phyloP scores from a whole-genome alignment of 2,329 filamentous ascomycete species.

The Didymellaceae sp. region DNA sequence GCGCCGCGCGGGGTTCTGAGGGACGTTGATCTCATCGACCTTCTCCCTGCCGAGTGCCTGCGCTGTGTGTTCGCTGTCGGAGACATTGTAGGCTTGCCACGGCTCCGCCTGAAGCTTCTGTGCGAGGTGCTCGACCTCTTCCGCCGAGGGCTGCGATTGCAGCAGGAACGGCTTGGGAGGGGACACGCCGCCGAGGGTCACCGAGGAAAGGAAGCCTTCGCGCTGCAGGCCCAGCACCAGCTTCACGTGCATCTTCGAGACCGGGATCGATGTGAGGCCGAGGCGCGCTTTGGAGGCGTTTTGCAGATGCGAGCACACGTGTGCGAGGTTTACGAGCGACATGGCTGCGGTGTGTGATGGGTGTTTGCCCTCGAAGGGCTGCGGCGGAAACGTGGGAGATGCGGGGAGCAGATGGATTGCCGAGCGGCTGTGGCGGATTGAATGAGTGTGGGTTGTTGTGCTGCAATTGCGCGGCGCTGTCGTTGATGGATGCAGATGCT shows the following conservation, averaged over 20 bases:
- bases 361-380: slow-evolving; percentile 40
- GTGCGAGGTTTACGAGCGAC: slow-evolving; percentile 76
- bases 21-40: slow-evolving; percentile 38
- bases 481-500: slow-evolving; percentile 22
- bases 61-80: slow-evolving; percentile 5
- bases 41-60: slow-evolving; percentile 28
- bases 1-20: slow-evolving; percentile 71
- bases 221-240: slow-evolving; percentile 80
- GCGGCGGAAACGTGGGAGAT: slow-evolving; percentile 8
- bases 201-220: slow-evolving; percentile 79
- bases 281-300: slow-evolving; percentile 87
- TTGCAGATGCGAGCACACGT: slow-evolving; percentile 89
- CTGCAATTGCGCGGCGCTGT: slow-evolving; percentile 34
- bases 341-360: slow-evolving; percentile 52
- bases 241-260: slow-evolving; percentile 79
- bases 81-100: slow-evolving; percentile 41
- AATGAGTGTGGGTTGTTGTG: slow-evolving; percentile 9
- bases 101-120: slow-evolving; percentile 51
- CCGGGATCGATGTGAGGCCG: slow-evolving; percentile 81
- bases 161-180: slow-evolving; percentile 53
- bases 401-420: not conserved
- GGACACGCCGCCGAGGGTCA: slow-evolving; percentile 73
- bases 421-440: not conserved
- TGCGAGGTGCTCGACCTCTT: slow-evolving; percentile 38
- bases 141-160: slow-evolving; percentile 38